Conservation (phyloP, 352 stramenopile species). For the Elongisporangium anandrum region DNA sequence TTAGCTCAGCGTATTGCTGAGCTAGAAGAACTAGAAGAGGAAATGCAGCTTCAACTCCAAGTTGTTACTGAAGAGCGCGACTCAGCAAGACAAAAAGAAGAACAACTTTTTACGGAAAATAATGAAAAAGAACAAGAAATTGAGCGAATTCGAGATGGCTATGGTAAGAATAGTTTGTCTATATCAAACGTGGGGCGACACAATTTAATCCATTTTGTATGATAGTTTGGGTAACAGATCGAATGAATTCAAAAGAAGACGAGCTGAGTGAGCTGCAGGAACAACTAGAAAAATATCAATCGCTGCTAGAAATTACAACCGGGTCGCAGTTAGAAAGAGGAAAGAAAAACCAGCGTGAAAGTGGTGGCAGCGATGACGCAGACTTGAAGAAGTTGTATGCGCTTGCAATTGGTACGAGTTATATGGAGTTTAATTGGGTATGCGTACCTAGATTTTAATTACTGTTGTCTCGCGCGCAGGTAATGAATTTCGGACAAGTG, state of each 20-base stretch:
- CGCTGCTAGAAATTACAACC: conserved; percentile 58
- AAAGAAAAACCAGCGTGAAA: conserved; percentile 8
- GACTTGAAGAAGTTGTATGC: conserved; percentile 37
- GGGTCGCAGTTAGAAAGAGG: conserved; percentile 11
- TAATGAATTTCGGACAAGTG: neutral
- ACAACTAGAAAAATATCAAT: conserved; percentile 81
- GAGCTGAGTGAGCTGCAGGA: conserved; percentile 82
- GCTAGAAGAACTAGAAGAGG: conserved; percentile 70
- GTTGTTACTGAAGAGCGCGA: conserved; percentile 83
- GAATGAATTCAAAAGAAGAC: conserved; percentile 88
- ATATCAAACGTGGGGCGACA: neutral
- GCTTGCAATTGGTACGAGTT: conserved; percentile 25
- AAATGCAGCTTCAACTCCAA: conserved; percentile 75
- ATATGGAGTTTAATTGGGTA: neutral
- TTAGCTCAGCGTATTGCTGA: conserved; percentile 42
- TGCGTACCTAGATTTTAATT: neutral
- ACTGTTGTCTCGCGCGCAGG: neutral
- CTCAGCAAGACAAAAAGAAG: conserved; percentile 76
- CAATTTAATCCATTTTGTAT: conserved; percentile 4
- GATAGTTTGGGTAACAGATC: conserved; percentile 84
- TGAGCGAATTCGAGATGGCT: conserved; percentile 81
- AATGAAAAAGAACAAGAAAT: conserved; percentile 88
- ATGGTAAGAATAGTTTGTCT: conserved; percentile 33
- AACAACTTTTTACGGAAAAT: conserved; percentile 77
- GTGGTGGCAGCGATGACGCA: neutral